Conservation (phyloP, 1,139 yeast species). For the Yamadazyma blattariae region DNA sequence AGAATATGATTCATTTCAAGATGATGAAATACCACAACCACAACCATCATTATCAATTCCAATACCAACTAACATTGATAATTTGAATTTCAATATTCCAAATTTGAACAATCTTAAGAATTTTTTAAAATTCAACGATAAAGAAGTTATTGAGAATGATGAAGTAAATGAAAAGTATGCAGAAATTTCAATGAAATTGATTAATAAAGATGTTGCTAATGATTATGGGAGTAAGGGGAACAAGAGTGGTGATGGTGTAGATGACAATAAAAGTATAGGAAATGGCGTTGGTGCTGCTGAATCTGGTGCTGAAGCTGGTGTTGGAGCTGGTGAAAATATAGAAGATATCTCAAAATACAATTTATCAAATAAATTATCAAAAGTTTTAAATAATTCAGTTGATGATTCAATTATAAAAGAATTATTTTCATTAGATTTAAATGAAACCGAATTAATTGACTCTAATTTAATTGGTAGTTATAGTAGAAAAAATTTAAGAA, state of each 20-base stretch:
- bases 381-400: slow-evolving; percentile 47
- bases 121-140: slow-evolving; percentile 23
- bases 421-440: slow-evolving; percentile 37
- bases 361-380: slow-evolving; percentile 46
- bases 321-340: neutral
- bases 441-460: slow-evolving; percentile 38
- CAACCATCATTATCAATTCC: slow-evolving; percentile 48
- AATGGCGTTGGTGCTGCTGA: slow-evolving; percentile 1
- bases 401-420: slow-evolving; percentile 49
- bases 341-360: slow-evolving; percentile 9
- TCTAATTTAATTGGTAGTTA: slow-evolving; percentile 58
- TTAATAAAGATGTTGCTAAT: slow-evolving; percentile 10
- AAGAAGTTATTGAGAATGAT: slow-evolving; percentile 10
- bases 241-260: neutral
- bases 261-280: neutral
- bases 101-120: slow-evolving; percentile 32
- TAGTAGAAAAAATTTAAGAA: slow-evolving; percentile 57
- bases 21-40: slow-evolving; percentile 37
- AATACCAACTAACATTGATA: slow-evolving; percentile 39
- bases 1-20: slow-evolving; percentile 37
- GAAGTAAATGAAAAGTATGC: slow-evolving; percentile 41
- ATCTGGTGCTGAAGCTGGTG: neutral
- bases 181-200: slow-evolving; percentile 23
- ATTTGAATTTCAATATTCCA: slow-evolving; percentile 32
- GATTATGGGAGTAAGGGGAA: slow-evolving; percentile 2